A percentile compares a stretch with the other conserved stretches of the same genome.
Evolutionary conservation across 2,329 filamentous ascomycete species (phyloP).

Genomic region (Fusarium continuum): DNA sequence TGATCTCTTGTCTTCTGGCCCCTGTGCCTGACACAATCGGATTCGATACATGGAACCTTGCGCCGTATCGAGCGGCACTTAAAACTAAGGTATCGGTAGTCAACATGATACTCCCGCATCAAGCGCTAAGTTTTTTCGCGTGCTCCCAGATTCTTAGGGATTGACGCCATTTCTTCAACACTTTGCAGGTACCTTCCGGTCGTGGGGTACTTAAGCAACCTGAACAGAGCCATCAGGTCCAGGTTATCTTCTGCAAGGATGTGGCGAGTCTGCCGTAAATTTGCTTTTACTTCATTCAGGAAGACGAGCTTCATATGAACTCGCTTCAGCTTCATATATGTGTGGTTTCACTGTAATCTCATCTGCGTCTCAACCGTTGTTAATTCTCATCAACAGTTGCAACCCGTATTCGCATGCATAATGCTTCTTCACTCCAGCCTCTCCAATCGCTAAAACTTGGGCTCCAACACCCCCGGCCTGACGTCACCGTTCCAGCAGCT

Average conservation of each 20-base stretch:
- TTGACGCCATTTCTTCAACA: conserved; percentile 30
- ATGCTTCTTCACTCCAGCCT: background rate
- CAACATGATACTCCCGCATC: conserved; percentile 9
- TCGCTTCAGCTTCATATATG: background rate
- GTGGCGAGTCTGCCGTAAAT: background rate
- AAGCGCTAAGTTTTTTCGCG: conserved; percentile 18
- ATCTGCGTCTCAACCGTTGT: background rate
- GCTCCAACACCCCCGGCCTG: conserved; percentile 17
- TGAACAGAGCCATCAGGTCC: conserved; percentile 9
- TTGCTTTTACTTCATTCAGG: background rate
- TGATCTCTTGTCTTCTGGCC: conserved; percentile 6
- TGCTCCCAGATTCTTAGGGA: conserved; percentile 2
- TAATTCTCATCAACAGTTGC: background rate
- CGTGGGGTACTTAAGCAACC: conserved; percentile 24
- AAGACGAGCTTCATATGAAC: background rate
- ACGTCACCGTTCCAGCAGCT: conserved; percentile 21
- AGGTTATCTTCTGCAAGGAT: conserved; percentile 8
- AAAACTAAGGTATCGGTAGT: conserved; percentile 14
- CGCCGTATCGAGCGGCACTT: conserved; percentile 21
- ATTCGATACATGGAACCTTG: background rate
- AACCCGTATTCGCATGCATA: background rate
- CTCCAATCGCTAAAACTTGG: conserved; percentile 3
- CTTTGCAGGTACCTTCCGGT: conserved; percentile 14
- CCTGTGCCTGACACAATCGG: conserved; percentile 1
- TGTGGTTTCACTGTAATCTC: background rate